Conservation (phyloP, 495 filamentous ascomycete genomes). For the Bombardia bombarda region DNA sequence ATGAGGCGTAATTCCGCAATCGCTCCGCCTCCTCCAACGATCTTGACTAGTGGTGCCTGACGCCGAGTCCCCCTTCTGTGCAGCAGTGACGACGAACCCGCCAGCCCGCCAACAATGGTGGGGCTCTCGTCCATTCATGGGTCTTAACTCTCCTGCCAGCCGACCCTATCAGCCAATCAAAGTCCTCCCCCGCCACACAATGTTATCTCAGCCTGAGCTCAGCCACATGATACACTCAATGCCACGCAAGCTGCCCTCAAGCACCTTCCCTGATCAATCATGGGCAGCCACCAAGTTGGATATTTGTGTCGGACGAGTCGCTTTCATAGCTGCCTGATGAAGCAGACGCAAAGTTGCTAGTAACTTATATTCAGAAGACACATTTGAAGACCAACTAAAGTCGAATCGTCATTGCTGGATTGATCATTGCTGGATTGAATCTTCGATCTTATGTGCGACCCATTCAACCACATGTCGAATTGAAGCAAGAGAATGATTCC, state of each 20-base stretch:
- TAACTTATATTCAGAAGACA: too few relatives aligned
- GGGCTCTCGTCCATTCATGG: not conserved
- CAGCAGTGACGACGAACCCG: constrained; percentile 18
- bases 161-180: not conserved
- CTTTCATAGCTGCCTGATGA: too few relatives aligned
- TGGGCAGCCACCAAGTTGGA: not conserved
- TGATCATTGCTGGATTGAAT: too few relatives aligned
- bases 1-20: too few relatives aligned
- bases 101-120: not conserved
- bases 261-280: not conserved
- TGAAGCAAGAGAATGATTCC: too few relatives aligned
- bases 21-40: not conserved
- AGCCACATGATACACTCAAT: not conserved
- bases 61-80: constrained; percentile 2
- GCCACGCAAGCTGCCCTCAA: not conserved
- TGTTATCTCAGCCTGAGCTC: too few relatives aligned
- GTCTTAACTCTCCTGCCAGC: not conserved
- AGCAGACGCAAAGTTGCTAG: too few relatives aligned
- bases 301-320: not conserved
- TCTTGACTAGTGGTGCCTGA: constrained; percentile 16
- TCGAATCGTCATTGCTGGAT: too few relatives aligned
- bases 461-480: too few relatives aligned
- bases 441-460: too few relatives aligned
- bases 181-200: not conserved
- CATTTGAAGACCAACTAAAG: too few relatives aligned